Base-by-base conservation (phyloP, 2,329 filamentous ascomycete species). In the Gnomoniopsis sp. region DNA sequence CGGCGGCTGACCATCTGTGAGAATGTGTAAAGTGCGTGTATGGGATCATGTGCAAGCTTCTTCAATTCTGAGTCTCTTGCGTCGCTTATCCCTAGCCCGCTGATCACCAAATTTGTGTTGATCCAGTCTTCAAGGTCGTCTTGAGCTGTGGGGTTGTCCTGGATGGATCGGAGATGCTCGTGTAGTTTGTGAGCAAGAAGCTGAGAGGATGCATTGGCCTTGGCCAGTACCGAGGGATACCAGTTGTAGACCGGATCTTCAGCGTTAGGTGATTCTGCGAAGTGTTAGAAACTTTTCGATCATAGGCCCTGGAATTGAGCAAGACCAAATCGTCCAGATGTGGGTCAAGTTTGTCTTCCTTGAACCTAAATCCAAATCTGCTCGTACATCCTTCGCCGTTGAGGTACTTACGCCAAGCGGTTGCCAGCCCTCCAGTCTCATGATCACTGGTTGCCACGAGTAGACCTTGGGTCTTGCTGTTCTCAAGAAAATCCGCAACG, bases 361-460 rank as follows among this genome's bases (percentile, higher is more conserved):
- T n/a, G n/a, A n/a, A n/a, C n/a, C n/a, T n/a, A n/a, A n/a, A n/a
- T n/a, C 4, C 36, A 41, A 3, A 3, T n/a, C 36, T n/a, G 36
- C 17, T 14, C 12, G 41, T 6, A 15, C 44, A 47, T 15, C 14
- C 11, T n/a, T 17, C 15, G 30, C 2, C 14, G 12, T 11, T 23
- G 17, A 12, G 41, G 3, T 19, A 73, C 83, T 68, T 79, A 88
- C 85, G 95, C 66, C 91, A 83, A 26, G 93, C 93, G 19, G 88
- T 85, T 2, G 91, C 82, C 2, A 99, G 80, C 47, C 95, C 95
- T 30, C 95, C 95, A 1, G 95, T 99, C 72, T 99, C 95, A 71
- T 99, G 95, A 74, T 99, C 95, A 59, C 91, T 96, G 3, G 95
- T 99, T 60, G 87, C 87, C 46, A 99, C 89, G 66, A 99, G 82